Conservation (phyloP, 2,329 filamentous ascomycete genomes). For the Huntiella savannae region DNA sequence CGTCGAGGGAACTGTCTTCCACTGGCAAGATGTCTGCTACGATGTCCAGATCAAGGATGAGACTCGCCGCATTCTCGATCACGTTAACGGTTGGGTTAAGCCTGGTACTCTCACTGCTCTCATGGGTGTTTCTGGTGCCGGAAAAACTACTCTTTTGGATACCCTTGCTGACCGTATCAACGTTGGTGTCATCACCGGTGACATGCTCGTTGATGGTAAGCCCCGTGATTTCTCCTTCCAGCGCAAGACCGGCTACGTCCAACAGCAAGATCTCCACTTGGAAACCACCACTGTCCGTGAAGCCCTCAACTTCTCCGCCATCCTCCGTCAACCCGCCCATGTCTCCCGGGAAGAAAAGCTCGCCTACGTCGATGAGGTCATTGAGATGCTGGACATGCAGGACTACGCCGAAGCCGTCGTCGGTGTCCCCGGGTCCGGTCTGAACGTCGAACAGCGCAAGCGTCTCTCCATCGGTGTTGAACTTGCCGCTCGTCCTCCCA, state of each 20-base stretch:
- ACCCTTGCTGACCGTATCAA: conserved; percentile 30
- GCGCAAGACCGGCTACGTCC: conserved; percentile 48
- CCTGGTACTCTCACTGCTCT: conserved; percentile 72
- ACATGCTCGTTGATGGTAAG: conserved; percentile 46
- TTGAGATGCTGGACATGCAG: conserved; percentile 78
- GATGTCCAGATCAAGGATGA: conserved; percentile 59
- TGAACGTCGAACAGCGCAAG: conserved; percentile 52
- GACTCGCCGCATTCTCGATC: conserved; percentile 50
- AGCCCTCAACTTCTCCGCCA: conserved; percentile 66
- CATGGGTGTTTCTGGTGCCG: conserved; percentile 38
- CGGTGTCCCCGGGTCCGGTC: conserved; percentile 73
- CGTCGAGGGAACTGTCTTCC: conserved; percentile 47
- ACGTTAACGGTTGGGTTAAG: conserved; percentile 77
- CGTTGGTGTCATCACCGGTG: conserved; percentile 44
- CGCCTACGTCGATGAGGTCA: conserved; percentile 75
- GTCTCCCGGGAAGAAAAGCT: conserved; percentile 61
- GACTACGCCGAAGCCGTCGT: conserved; percentile 80
- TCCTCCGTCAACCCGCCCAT: conserved; percentile 64
- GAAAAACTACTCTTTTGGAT: conserved; percentile 26
- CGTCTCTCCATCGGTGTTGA: conserved; percentile 93
- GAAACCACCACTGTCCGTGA: conserved; percentile 74
- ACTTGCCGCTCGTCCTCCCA: conserved; percentile 72
- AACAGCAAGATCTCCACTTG: conserved; percentile 82
- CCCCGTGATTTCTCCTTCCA: conserved; percentile 39
- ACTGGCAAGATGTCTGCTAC: conserved; percentile 70